phyloP scores from a whole-genome alignment of 2,329 filamentous ascomycete genomes.

The Fusarium transvaalense region DNA sequence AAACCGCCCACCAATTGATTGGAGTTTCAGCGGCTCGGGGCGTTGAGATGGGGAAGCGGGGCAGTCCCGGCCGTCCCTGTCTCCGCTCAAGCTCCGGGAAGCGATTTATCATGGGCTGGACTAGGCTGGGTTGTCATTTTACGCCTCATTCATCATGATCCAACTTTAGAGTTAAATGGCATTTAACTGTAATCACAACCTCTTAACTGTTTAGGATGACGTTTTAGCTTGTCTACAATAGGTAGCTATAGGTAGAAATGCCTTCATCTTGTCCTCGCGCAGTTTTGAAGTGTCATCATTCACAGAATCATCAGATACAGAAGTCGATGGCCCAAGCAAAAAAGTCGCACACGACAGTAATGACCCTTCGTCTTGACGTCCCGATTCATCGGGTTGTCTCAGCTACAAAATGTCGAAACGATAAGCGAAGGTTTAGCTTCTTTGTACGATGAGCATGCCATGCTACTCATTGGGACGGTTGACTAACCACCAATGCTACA shows the following conservation, averaged over 20 bases:
- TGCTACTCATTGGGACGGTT: conserved; percentile 1
- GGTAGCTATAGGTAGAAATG: neutral
- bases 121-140: conserved; percentile 13
- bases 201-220: neutral
- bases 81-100: conserved; percentile 17
- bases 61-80: conserved; percentile 29
- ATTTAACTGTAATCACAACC: neutral
- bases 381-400: conserved; percentile 14
- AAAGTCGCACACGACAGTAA: neutral
- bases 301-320: neutral
- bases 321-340: neutral
- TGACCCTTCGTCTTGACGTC: conserved; percentile 5
- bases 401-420: conserved; percentile 24
- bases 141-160: conserved; percentile 16
- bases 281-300: neutral
- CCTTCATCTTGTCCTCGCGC: neutral
- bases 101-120: neutral
- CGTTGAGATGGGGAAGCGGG: conserved; percentile 34
- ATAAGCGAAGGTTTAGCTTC: conserved; percentile 36
- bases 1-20: conserved; percentile 20
- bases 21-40: conserved; percentile 35
- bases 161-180: conserved; percentile 2
- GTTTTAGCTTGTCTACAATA: no score
- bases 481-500: conserved; percentile 28
- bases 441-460: conserved; percentile 1